Conservation (phyloP, 2,329 filamentous ascomycete species). For the Penicillium sp. region DNA sequence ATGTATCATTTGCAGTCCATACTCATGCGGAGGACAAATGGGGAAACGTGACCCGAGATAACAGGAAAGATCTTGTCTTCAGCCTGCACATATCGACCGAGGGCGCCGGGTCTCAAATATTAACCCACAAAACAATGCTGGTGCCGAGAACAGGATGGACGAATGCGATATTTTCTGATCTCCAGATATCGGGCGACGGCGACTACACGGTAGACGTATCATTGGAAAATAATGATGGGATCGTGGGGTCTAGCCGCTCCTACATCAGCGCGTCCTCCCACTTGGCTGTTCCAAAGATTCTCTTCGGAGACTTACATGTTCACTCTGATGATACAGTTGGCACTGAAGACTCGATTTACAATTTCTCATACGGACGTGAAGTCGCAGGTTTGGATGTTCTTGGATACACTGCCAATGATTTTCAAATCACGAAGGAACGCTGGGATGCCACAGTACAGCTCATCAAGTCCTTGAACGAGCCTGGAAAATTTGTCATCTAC, state of each 20-base stretch:
- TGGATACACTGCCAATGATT: constrained; percentile 18
- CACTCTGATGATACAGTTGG: constrained; percentile 16
- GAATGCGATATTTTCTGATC: constrained; percentile 7
- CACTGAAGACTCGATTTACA: constrained; percentile 9
- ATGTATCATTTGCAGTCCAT: constrained; percentile 9
- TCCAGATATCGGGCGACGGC: not conserved
- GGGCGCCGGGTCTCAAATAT: too few species aligned
- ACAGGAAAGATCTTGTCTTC: too few species aligned
- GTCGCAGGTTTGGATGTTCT: constrained; percentile 13
- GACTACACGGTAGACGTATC: constrained; percentile 4
- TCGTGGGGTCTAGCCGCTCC: not conserved
- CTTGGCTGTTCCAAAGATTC: constrained; percentile 1
- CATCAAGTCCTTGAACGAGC: constrained; percentile 10
- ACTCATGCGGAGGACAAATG: constrained; percentile 11
- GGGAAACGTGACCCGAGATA: constrained; percentile 12
- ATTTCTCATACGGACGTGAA: constrained; percentile 16
- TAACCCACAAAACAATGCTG: too few species aligned
- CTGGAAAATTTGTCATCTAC: constrained; percentile 11
- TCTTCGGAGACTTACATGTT: constrained; percentile 14
- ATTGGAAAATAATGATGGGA: not conserved
- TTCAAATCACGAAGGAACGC: constrained; percentile 16
- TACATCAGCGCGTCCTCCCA: constrained; percentile 1
- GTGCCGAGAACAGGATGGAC: constrained; percentile 6
- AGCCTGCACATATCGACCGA: too few species aligned
- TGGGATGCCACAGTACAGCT: constrained; percentile 11